Base-by-base conservation (phyloP, 768 basidiomycete species). In the Gautieria morchelliformis region DNA sequence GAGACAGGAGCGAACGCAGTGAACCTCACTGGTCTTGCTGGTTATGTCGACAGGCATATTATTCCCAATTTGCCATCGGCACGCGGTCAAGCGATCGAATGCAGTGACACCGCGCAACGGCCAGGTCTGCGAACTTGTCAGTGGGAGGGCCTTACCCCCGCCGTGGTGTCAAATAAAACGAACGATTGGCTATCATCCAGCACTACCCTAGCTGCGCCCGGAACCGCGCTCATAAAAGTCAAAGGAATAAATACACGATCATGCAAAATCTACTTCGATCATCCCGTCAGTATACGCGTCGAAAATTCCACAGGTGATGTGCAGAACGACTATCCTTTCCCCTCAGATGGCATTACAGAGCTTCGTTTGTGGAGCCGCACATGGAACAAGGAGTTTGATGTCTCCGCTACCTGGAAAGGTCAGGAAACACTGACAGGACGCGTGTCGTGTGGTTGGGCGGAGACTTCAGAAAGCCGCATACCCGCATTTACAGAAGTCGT, bases 401-500 rank as follows among this genome's bases (percentile, higher is more conserved):
- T 84, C 37, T 73, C 78, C 56, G 69, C 85, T 17, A 72, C 75
- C 24, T 83, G 80, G 78, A 67, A 73, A 37, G 63, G 39, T 2
- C 47, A 20, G 39, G 66, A 65, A 1, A 63, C 40, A 37, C 32
- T 63, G 1, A 58, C 62, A 27, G 86, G 82, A 30, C 73, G 75
- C 4, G 74, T 82, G 20, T 79, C 77, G 17, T 85, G 84, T 59
- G 78, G 79, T 55, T 87, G 84, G 81, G 78, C 75, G n/a, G 85
- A 88, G 64, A 82, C 83, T 62, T 78, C 80, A 67, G 59, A 63
- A 19, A 75, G 68, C 32, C 77, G 72, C 69, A 85, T 89, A 19
- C 86, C 87, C 5, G 85, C 86, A 3, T 72, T 80, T 47, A 85
- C 88, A 65, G 87, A 89, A 64, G 76, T 79, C 27, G 64, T 87